phyloP scores from a whole-genome alignment of 2,329 filamentous ascomycete genomes.

The Sarocladiaceae sp. region DNA sequence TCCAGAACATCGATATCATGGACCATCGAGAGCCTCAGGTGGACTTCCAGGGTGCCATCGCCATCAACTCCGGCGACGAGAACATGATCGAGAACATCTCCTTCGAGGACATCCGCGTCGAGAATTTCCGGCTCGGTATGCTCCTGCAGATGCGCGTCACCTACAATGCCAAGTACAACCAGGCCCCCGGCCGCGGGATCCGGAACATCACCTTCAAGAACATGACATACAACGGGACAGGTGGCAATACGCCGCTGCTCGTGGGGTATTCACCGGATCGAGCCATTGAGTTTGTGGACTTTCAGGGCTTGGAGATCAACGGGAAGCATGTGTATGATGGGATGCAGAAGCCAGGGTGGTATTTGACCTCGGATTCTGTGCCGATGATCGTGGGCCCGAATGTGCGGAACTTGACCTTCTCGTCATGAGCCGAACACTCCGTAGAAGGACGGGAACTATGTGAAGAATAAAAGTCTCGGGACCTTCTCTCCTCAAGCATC shows the following conservation, averaged over 20 bases:
- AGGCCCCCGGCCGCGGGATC: slow-evolving; percentile 26
- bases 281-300: slow-evolving; percentile 14
- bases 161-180: slow-evolving; percentile 28
- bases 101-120: slow-evolving; percentile 26
- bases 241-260: not conserved
- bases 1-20: slow-evolving; percentile 30
- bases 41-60: slow-evolving; percentile 30
- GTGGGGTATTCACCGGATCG: not conserved
- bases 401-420: slow-evolving; percentile 13
- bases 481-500: too few relatives aligned
- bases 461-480: too few relatives aligned
- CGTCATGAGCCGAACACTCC: too few relatives aligned
- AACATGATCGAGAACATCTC: slow-evolving; percentile 26
- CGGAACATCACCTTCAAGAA: slow-evolving; percentile 10
- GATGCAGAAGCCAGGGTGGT: slow-evolving; percentile 14
- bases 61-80: slow-evolving; percentile 27
- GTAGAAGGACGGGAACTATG: too few relatives aligned
- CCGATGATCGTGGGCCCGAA: slow-evolving; percentile 17
- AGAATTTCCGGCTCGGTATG: slow-evolving; percentile 25
- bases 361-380: slow-evolving; percentile 10
- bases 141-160: slow-evolving; percentile 29
- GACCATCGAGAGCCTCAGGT: slow-evolving; percentile 30
- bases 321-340: slow-evolving; percentile 17
- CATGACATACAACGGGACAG: not conserved
- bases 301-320: slow-evolving; percentile 20